A percentile compares a stretch with the other conserved stretches of the same genome.
phyloP scores from a whole-genome alignment of 768 basidiomycete genomes.

The Phylloporus sp. region DNA sequence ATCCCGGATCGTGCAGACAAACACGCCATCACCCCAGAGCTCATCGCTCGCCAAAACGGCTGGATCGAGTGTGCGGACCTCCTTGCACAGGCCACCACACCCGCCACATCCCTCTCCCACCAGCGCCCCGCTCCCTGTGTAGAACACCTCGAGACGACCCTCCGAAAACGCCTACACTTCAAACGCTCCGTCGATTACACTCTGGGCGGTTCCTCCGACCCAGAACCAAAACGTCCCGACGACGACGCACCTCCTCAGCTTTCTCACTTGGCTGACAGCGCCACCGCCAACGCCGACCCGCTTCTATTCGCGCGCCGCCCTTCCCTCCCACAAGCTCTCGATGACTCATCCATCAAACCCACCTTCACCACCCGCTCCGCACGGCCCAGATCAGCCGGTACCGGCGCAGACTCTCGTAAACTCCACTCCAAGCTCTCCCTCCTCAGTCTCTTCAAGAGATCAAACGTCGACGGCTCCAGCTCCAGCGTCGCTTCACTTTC shows the following conservation, averaged over 20 bases:
- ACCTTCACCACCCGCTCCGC: slow-evolving; percentile 33
- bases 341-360: slow-evolving; percentile 32
- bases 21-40: slow-evolving; percentile 83
- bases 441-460: slow-evolving; percentile 68
- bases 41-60: slow-evolving; percentile 74
- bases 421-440: slow-evolving; percentile 70
- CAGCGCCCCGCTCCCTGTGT: slow-evolving; percentile 24
- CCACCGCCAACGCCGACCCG: slow-evolving; percentile 7
- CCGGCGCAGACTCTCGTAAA: slow-evolving; percentile 53
- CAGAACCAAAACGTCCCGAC: slow-evolving; percentile 20
- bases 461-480: slow-evolving; percentile 34
- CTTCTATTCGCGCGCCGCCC: slow-evolving; percentile 48
- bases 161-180: slow-evolving; percentile 54
- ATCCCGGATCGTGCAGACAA: slow-evolving; percentile 81
- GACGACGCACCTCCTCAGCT: slow-evolving; percentile 8
- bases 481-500: slow-evolving; percentile 33
- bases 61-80: slow-evolving; percentile 74
- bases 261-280: slow-evolving; percentile 1
- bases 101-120: slow-evolving; percentile 20
- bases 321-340: slow-evolving; percentile 57
- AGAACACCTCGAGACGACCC: slow-evolving; percentile 27
- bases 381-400: slow-evolving; percentile 71
- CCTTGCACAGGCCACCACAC: slow-evolving; percentile 56
- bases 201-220: slow-evolving; percentile 36
- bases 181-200: slow-evolving; percentile 79